These are phyloP conservation scores for Erodium trifolium DNA, from an alignment of 441 rosid species.

Conservation along the genomic window DNA sequence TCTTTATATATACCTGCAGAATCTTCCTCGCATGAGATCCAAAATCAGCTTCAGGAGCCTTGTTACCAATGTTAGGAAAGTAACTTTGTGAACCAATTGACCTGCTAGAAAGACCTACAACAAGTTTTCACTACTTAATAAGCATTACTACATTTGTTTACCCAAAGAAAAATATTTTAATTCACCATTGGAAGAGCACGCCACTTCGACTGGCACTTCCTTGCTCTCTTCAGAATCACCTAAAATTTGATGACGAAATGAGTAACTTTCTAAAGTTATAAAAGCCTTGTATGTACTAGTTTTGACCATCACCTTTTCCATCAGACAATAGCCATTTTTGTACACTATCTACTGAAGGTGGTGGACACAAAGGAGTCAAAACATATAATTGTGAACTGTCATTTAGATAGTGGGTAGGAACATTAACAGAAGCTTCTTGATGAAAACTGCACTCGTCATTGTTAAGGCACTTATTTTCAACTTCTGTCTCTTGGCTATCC, in stretches of 20 bases:
- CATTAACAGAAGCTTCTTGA: slow-evolving; percentile 41
- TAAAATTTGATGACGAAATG: slow-evolving; percentile 23
- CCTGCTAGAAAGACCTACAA: slow-evolving; percentile 31
- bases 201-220: slow-evolving; percentile 17
- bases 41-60: slow-evolving; percentile 25
- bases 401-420: slow-evolving; percentile 62
- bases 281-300: slow-evolving; percentile 10
- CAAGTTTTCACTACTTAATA: slow-evolving; percentile 16
- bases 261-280: slow-evolving; percentile 3
- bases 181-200: slow-evolving; percentile 24
- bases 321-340: slow-evolving; percentile 41
- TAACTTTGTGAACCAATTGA: slow-evolving; percentile 29
- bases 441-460: slow-evolving; percentile 20
- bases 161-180: slow-evolving; percentile 12
- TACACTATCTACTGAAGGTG: slow-evolving; percentile 63
- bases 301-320: slow-evolving; percentile 40
- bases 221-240: slow-evolving; percentile 27
- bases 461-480: slow-evolving; percentile 19
- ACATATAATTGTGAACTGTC: slow-evolving; percentile 69
- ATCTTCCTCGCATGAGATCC: slow-evolving; percentile 27
- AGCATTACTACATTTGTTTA: slow-evolving; percentile 10
- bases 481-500: slow-evolving; percentile 25
- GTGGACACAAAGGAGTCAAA: slow-evolving; percentile 57
- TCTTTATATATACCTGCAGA: slow-evolving; percentile 24
- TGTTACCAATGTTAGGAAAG: slow-evolving; percentile 24